These are phyloP conservation scores for baker's yeast (Saccharomyces cerevisiae) DNA, from an alignment of 805 yeast genomes.

Conservation along the genomic window DNA sequence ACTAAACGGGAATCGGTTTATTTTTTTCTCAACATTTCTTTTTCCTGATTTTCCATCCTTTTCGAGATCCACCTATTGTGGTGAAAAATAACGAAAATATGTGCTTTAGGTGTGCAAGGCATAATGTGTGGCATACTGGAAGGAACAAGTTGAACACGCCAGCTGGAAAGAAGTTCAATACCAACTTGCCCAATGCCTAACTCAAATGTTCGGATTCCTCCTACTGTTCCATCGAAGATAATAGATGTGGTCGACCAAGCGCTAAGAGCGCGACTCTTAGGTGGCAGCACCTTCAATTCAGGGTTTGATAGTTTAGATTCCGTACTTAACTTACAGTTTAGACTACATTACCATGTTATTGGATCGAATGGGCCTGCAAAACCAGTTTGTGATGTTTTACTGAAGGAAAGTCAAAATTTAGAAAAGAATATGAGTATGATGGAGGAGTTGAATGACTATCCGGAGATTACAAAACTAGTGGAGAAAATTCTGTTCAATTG, in stretches of 20 bases:
- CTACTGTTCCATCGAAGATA: neutral
- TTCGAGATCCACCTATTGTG: neutral
- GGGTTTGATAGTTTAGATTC: constrained; percentile 15
- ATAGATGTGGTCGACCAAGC: constrained; percentile 5
- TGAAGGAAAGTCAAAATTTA: constrained; percentile 13
- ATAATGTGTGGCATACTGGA: neutral
- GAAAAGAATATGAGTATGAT: constrained; percentile 2
- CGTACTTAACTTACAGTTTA: constrained; percentile 22
- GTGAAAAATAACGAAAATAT: neutral
- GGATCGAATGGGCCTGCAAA: constrained; percentile 8
- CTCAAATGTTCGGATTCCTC: neutral
- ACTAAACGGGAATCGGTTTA: neutral
- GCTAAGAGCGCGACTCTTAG: constrained; percentile 20
- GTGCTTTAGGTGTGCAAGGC: neutral
- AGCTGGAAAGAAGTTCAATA: neutral
- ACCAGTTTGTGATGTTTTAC: constrained; percentile 13
- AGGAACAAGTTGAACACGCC: neutral
- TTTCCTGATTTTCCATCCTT: neutral
- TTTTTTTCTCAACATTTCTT: neutral
- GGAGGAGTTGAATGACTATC: neutral
- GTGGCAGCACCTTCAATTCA: constrained; percentile 19
- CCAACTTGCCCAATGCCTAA: neutral
- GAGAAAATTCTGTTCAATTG: constrained; percentile 16
- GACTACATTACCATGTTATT: constrained; percentile 22
- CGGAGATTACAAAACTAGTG: constrained; percentile 4